Conservation (phyloP, 75 land plant genomes). For the Pinus tabuliformis region DNA sequence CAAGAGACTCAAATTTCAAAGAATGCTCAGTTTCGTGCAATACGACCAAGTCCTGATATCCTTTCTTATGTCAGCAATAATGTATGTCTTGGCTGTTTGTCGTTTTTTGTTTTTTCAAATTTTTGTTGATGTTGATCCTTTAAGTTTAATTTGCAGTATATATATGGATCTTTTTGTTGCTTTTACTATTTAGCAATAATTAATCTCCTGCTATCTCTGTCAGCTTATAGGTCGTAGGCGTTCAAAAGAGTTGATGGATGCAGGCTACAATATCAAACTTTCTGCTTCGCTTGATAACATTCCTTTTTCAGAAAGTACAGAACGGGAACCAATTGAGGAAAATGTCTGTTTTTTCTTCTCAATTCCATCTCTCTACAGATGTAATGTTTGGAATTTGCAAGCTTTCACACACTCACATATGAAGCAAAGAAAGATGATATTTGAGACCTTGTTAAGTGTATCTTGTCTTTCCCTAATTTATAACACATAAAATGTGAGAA, state of each 20-base stretch:
- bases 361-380: background rate
- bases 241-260: conserved; percentile 62
- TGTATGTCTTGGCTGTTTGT: conserved; percentile 33
- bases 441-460: background rate
- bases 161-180: no score
- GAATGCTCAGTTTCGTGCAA: conserved; percentile 88
- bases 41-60: conserved; percentile 65
- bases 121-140: conserved; percentile 17
- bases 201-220: background rate
- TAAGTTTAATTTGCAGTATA: background rate
- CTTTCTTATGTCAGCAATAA: conserved; percentile 75
- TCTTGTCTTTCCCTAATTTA: background rate
- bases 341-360: conserved; percentile 53
- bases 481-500: background rate
- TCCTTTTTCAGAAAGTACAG: conserved; percentile 65
- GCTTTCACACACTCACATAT: conserved; percentile 1
- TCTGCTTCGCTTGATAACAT: conserved; percentile 88
- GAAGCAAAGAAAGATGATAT: background rate
- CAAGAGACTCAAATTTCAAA: conserved; percentile 30
- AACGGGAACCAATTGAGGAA: conserved; percentile 78
- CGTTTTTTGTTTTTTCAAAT: background rate
- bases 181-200: background rate
- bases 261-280: conserved; percentile 80
- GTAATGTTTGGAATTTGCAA: background rate
- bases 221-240: conserved; percentile 82